Evolutionary conservation across 1,284 basidiomycete genomes (phyloP).

Genomic region (Schizophyllum amplum): DNA sequence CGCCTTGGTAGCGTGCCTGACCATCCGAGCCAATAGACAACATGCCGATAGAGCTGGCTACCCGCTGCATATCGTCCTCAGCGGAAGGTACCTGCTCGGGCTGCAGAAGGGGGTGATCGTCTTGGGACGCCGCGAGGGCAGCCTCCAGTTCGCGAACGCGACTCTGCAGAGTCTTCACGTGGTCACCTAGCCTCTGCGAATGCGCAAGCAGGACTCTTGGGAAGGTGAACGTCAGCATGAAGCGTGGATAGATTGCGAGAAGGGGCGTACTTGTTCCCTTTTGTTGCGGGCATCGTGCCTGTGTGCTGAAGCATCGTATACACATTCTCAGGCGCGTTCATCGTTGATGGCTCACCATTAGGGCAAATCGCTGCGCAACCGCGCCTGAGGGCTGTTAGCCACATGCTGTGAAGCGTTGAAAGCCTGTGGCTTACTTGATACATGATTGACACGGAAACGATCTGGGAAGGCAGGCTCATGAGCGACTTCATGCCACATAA

Average conservation of each 20-base stretch:
- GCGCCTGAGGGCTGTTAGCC: constrained; percentile 21
- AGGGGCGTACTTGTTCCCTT: constrained; percentile 41
- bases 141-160: constrained; percentile 51
- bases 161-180: constrained; percentile 35
- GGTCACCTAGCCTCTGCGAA: constrained; percentile 34
- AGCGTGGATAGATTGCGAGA: constrained; percentile 1
- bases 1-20: constrained; percentile 38
- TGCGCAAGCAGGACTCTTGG: constrained; percentile 39
- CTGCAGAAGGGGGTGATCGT: constrained; percentile 10
- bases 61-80: constrained; percentile 1
- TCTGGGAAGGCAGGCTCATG: constrained; percentile 20
- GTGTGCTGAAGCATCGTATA: neutral
- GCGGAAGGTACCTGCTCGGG: neutral
- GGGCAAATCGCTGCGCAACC: constrained; percentile 47
- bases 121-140: constrained; percentile 30
- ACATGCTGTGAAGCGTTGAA: neutral
- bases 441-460: constrained; percentile 47
- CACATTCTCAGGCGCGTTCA: neutral
- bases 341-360: constrained; percentile 25
- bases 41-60: constrained; percentile 30
- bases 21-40: constrained; percentile 37
- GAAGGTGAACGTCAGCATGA: neutral
- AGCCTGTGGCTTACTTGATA: constrained; percentile 23
- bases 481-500: neutral
- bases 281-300: constrained; percentile 44